Percentiles rank a stretch among this genome's conserved stretches.
These are phyloP conservation scores for Diaporthe humulicola DNA, from an alignment of 2,329 filamentous ascomycete species.

Conservation along the genomic window DNA sequence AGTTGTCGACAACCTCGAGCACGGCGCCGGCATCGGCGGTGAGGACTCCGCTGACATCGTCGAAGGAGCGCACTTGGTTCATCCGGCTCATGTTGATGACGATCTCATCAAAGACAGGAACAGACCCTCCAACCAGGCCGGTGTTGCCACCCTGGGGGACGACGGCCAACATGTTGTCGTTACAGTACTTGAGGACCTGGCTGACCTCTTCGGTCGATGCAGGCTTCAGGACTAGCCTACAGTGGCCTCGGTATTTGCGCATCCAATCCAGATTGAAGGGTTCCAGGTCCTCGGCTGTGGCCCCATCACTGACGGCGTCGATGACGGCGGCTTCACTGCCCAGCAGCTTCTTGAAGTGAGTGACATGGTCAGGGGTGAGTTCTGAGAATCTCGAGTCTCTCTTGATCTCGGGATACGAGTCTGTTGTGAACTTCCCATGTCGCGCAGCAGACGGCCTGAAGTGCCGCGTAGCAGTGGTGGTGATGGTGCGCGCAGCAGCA, in stretches of 20 bases:
- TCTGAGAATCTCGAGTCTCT: slow-evolving; percentile 81
- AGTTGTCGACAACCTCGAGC: slow-evolving; percentile 89
- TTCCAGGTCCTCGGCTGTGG: slow-evolving; percentile 81
- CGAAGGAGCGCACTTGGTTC: slow-evolving; percentile 92
- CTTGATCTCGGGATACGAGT: slow-evolving; percentile 87
- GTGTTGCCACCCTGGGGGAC: slow-evolving; percentile 98
- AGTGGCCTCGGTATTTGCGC: slow-evolving; percentile 96
- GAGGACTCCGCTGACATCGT: slow-evolving; percentile 90
- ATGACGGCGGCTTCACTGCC: slow-evolving; percentile 84
- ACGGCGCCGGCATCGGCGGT: slow-evolving; percentile 94
- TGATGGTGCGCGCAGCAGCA: slow-evolving; percentile 40
- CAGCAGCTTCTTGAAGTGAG: slow-evolving; percentile 85
- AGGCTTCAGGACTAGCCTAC: slow-evolving; percentile 88
- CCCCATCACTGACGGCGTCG: slow-evolving; percentile 83
- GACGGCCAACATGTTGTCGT: slow-evolving; percentile 90
- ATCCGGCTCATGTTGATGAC: slow-evolving; percentile 91
- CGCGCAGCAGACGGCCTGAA: slow-evolving; percentile 44
- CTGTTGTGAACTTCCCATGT: slow-evolving; percentile 79
- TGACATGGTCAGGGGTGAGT: slow-evolving; percentile 83
- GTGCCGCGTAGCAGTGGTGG: slow-evolving; percentile 45
- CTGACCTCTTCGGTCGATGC: slow-evolving; percentile 88
- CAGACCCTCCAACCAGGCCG: slow-evolving; percentile 92
- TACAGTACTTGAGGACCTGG: slow-evolving; percentile 93
- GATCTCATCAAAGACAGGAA: slow-evolving; percentile 98
- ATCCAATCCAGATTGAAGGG: slow-evolving; percentile 99